phyloP scores from a whole-genome alignment of 2,329 filamentous ascomycete species.

The Mycosphaerella sp. region DNA sequence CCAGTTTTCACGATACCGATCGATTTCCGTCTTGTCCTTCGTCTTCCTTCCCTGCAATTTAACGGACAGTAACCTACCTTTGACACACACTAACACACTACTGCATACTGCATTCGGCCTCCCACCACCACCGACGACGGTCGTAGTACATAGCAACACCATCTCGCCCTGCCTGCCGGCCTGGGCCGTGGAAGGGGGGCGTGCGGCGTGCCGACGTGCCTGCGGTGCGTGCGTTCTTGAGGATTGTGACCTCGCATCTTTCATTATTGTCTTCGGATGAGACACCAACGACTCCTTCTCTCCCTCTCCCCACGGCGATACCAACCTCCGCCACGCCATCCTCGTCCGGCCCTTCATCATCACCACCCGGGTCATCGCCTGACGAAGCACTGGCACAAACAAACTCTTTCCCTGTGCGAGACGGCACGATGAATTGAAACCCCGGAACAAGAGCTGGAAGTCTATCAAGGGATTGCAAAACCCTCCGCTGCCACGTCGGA shows the following conservation, averaged over 20 bases:
- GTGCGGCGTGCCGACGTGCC: background rate
- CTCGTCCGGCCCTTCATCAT: conserved; percentile 4
- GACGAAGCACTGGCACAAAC: background rate
- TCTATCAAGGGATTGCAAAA: conserved; percentile 12
- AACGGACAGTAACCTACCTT: too few species aligned
- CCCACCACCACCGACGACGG: too few species aligned
- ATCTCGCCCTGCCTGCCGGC: too few species aligned
- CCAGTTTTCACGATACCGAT: too few species aligned
- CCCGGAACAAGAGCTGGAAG: conserved; percentile 2
- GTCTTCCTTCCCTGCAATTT: conserved; percentile 19
- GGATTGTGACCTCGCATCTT: background rate
- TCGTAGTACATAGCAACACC: too few species aligned
- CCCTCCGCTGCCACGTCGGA: conserved; percentile 17
- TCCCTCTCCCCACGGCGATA: background rate
- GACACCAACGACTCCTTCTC: background rate
- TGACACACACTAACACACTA: background rate
- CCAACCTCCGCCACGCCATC: background rate
- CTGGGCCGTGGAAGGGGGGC: background rate
- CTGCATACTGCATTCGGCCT: background rate
- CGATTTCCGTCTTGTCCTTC: background rate
- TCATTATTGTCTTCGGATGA: background rate
- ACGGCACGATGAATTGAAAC: conserved; percentile 11
- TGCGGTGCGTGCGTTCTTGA: background rate
- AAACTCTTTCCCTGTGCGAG: background rate
- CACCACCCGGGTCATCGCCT: conserved; percentile 5